Percentiles rank a stretch among this genome's conserved stretches.
phyloP scores from a whole-genome alignment of 768 basidiomycete species.

The Mycena venus region DNA sequence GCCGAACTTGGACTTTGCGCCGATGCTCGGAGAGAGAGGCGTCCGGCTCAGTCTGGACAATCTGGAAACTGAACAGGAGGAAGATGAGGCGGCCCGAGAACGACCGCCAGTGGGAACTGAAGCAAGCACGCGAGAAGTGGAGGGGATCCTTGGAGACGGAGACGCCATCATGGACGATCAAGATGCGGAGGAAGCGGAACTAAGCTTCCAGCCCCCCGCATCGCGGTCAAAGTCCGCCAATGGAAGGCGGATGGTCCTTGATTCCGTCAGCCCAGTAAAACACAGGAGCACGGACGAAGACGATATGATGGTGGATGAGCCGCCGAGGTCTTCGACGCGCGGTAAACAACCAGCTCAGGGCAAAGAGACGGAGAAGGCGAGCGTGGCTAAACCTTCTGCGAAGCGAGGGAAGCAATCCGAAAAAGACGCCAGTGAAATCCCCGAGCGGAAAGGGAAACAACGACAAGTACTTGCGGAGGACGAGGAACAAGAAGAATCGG shows the following conservation, averaged over 20 bases:
- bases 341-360: neutral
- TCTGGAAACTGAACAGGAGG: constrained; percentile 30
- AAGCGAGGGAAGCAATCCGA: constrained; percentile 12
- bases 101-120: constrained; percentile 44
- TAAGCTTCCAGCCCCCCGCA: neutral
- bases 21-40: constrained; percentile 57
- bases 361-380: neutral
- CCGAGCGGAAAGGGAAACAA: constrained; percentile 6
- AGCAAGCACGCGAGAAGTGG: constrained; percentile 47
- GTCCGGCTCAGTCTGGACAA: constrained; percentile 36
- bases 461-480: neutral
- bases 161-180: constrained; percentile 21
- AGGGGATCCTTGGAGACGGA: constrained; percentile 32
- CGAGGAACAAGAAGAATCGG: neutral
- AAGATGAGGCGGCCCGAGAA: constrained; percentile 24
- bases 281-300: constrained; percentile 8
- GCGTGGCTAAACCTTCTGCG: neutral
- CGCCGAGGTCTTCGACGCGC: constrained; percentile 1
- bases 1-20: constrained; percentile 73
- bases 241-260: neutral
- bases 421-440: neutral
- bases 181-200: constrained; percentile 11
- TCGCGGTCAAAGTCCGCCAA: neutral
- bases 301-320: neutral
- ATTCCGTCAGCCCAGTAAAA: constrained; percentile 23